Evolutionary conservation across 805 yeast species (phyloP), one percentile per base, ranked within the genome.

Genomic region (Candida cerambycidarum): DNA sequence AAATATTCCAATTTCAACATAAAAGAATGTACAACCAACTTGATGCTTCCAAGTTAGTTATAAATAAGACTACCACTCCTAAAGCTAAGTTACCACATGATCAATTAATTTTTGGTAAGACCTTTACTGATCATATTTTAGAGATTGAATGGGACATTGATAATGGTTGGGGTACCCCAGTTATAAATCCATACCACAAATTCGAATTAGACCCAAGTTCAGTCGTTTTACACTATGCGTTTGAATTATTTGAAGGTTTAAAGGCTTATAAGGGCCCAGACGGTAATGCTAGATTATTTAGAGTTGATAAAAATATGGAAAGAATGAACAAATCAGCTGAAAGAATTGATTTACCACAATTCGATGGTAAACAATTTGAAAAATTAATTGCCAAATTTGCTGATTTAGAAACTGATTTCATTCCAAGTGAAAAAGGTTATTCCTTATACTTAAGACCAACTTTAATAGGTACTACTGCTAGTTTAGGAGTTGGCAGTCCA

Each of bases 381-480:
- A 82, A 84, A 65, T 75, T 82, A 53, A 80, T 93, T 53, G 85
- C 84, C 50, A 81, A 86, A 67, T 76, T 88, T 55, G 80, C 90
- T 53, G 75, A 80, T 53, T 54, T 85, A 32, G 99, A 92, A 61
- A 70, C 80, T 57, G 73, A 79, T 50, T 81, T 89, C 68, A 83
- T 93, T 42, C 99, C 99, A 44, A 64, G 78, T 42, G 87, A 89
- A 45, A 76, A 78, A 54, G 99, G 99, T 45, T 92, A 85, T 73
- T 87, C 97, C 18, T 75, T 92, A 56, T 92, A 92, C 70, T 72
- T 92, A 51, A 83, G 99, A 70, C 99, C 99, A 47, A 89, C 97
- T 31, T 69, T 93, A 75, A 93, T 92, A 54, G 98, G 98, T 58
- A 92, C 97, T 39, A 78, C 89, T 45, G 82, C 85, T 23, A 85